Conservation (phyloP, 495 filamentous ascomycete species). For the Xylaria venustula region DNA sequence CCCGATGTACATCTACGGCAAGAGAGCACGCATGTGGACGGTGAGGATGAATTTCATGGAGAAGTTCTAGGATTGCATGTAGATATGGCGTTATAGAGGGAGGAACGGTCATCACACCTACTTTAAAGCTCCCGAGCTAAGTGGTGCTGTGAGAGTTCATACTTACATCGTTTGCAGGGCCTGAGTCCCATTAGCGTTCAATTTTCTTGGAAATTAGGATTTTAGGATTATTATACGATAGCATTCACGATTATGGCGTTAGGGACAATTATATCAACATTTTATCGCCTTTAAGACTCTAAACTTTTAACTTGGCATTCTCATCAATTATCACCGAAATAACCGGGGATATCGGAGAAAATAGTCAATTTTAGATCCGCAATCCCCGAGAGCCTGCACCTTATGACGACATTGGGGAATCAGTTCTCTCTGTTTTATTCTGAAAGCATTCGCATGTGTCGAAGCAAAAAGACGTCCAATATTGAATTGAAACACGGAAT, state of each 20-base stretch:
- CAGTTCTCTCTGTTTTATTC: neutral
- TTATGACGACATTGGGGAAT: slow-evolving; percentile 13
- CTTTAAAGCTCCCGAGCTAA: too few relatives aligned
- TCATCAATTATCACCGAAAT: neutral
- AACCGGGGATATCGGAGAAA: neutral
- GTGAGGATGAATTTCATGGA: slow-evolving; percentile 87
- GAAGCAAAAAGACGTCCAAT: neutral
- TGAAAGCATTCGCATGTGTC: neutral
- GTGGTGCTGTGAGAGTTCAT: too few relatives aligned
- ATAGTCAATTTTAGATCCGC: neutral
- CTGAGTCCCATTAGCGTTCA: neutral
- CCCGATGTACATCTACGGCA: slow-evolving; percentile 95
- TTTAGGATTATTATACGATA: neutral
- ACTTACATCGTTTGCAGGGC: neutral
- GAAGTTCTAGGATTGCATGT: slow-evolving; percentile 58
- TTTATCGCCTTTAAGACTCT: too few relatives aligned
- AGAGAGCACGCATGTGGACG: slow-evolving; percentile 96
- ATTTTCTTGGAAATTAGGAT: neutral
- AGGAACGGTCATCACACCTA: too few relatives aligned
- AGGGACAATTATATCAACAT: neutral
- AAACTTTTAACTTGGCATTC: too few relatives aligned
- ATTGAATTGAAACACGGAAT: neutral
- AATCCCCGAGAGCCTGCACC: neutral
- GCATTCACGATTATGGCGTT: neutral
- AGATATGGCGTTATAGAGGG: neutral